Percentiles rank a stretch among this genome's conserved stretches.
phyloP scores from a whole-genome alignment of 345 rosid species.

The Psidium guajava region DNA sequence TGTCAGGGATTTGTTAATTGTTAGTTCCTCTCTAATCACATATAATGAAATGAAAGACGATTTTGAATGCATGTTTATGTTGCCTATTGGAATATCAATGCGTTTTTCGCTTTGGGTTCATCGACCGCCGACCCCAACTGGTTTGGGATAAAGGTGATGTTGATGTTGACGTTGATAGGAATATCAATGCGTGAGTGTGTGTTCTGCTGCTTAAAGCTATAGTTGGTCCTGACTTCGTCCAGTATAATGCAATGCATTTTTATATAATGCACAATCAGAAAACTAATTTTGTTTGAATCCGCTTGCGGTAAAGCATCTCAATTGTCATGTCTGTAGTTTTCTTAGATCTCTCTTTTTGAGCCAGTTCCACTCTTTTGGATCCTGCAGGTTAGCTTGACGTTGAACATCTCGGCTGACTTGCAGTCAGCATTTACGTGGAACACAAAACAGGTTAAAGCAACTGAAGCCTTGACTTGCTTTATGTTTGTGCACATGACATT shows the following conservation, averaged over 20 bases:
- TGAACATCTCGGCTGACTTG: conserved; percentile 85
- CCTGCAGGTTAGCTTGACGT: conserved; percentile 73
- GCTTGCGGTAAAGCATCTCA: neutral
- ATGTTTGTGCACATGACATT: neutral
- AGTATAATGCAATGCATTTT: neutral
- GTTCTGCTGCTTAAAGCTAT: neutral
- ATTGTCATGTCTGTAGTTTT: neutral
- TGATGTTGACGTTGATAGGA: too few species aligned
- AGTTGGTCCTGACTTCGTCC: neutral
- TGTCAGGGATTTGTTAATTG: neutral
- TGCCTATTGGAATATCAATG: neutral
- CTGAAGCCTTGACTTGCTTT: neutral
- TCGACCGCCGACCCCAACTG: too few species aligned
- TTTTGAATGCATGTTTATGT: neutral
- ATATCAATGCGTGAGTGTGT: neutral
- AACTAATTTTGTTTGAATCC: neutral
- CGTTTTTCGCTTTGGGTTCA: too few species aligned
- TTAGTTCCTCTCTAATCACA: neutral
- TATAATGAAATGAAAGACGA: neutral
- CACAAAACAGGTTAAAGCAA: conserved; percentile 73
- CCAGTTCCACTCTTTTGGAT: neutral
- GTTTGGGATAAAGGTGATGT: too few species aligned
- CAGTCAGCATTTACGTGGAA: conserved; percentile 96
- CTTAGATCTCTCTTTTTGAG: neutral
- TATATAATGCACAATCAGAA: neutral